A percentile compares a stretch with the other conserved stretches of the same genome.
Evolutionary conservation across 306 rosid genomes (phyloP).

Genomic region (Begonia loranthoides): DNA sequence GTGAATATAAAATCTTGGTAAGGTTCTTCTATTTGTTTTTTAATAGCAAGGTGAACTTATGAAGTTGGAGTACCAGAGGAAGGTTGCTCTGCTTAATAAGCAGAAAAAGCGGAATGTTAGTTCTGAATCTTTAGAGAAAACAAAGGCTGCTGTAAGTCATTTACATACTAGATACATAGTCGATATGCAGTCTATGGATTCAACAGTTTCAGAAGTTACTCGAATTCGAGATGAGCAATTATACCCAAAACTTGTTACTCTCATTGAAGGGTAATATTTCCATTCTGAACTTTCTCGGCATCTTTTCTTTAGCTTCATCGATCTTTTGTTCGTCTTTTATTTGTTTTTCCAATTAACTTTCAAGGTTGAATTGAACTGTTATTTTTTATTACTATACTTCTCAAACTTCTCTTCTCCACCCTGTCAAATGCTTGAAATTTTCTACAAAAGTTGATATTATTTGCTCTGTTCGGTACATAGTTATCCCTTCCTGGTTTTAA

Average conservation of each 20-base stretch:
- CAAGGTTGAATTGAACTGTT: no score
- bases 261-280: constrained; percentile 34
- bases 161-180: constrained; percentile 76
- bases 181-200: constrained; percentile 91
- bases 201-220: constrained; percentile 73
- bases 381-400: no score
- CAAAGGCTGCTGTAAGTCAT: constrained; percentile 85
- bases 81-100: constrained; percentile 56
- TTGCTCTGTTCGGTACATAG: no score
- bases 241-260: constrained; percentile 68
- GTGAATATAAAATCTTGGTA: neutral
- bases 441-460: no score
- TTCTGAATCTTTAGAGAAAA: constrained; percentile 64
- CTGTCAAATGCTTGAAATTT: no score
- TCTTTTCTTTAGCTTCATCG: neutral
- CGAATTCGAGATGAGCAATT: constrained; percentile 63
- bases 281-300: neutral
- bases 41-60: constrained; percentile 84
- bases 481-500: no score
- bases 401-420: no score
- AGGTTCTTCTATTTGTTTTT: neutral
- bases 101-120: constrained; percentile 61
- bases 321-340: no score
- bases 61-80: constrained; percentile 75
- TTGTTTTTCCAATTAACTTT: no score